These are phyloP conservation scores for Fusarium sublunatum DNA, from an alignment of 2,329 filamentous ascomycete species.

Conservation along the genomic window DNA sequence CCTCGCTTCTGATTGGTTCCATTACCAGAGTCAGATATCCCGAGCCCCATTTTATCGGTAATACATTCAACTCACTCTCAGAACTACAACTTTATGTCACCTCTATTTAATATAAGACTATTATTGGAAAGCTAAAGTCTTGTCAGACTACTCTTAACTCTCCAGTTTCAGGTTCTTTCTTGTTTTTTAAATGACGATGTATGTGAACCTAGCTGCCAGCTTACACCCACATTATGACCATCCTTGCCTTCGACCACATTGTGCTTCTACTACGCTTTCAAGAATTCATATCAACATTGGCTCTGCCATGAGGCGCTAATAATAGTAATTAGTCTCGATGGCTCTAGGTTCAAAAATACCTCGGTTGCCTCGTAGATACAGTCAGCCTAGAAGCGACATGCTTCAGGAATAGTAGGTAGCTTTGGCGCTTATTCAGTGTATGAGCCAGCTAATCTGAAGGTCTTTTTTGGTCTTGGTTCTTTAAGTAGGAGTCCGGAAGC, in stretches of 20 bases:
- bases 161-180: too few relatives aligned
- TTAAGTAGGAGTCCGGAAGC: too few relatives aligned
- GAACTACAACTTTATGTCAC: not conserved
- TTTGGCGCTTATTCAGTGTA: too few relatives aligned
- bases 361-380: constrained; percentile 11
- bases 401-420: constrained; percentile 1
- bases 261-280: not conserved
- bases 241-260: not conserved
- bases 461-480: constrained; percentile 25
- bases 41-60: constrained; percentile 38
- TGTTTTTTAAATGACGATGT: too few relatives aligned
- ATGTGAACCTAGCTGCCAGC: too few relatives aligned
- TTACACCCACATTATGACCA: not conserved
- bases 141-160: too few relatives aligned
- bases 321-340: not conserved
- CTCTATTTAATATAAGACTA: not conserved
- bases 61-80: not conserved
- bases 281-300: too few relatives aligned
- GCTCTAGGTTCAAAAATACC: not conserved
- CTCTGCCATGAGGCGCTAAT: not conserved
- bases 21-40: constrained; percentile 7
- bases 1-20: constrained; percentile 48
- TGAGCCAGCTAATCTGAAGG: too few relatives aligned
- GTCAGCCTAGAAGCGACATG: not conserved
- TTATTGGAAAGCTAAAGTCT: too few relatives aligned